phyloP scores from a whole-genome alignment of 1,139 yeast genomes.

The Nakaseomyces nivariensis region DNA sequence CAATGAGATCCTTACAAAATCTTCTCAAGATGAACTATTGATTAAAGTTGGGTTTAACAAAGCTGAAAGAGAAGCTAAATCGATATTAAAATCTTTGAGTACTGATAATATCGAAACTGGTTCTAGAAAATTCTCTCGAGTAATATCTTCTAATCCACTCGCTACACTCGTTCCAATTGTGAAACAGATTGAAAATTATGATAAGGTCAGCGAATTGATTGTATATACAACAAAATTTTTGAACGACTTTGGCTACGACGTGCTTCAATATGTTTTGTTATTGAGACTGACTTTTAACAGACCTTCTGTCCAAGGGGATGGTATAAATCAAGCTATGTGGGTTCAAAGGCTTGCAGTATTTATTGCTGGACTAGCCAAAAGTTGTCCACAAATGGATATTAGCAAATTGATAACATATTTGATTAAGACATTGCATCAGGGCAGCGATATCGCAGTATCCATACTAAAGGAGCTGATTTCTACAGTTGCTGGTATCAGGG shows the following conservation, averaged over 20 bases:
- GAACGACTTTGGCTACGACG: slow-evolving; percentile 79
- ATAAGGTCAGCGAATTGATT: slow-evolving; percentile 67
- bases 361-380: slow-evolving; percentile 52
- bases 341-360: slow-evolving; percentile 62
- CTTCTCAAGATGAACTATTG: slow-evolving; percentile 43
- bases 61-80: slow-evolving; percentile 78
- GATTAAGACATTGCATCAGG: slow-evolving; percentile 53
- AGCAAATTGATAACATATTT: slow-evolving; percentile 50
- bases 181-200: slow-evolving; percentile 83
- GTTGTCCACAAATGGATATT: slow-evolving; percentile 45
- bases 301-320: slow-evolving; percentile 63
- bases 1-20: slow-evolving; percentile 64
- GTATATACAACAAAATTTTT: slow-evolving; percentile 76
- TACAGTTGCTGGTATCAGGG: slow-evolving; percentile 77
- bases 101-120: slow-evolving; percentile 70
- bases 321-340: slow-evolving; percentile 79
- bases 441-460: slow-evolving; percentile 55
- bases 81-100: slow-evolving; percentile 74
- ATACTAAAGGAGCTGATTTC: slow-evolving; percentile 60
- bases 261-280: slow-evolving; percentile 62
- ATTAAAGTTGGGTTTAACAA: slow-evolving; percentile 55
- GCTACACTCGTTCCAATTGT: slow-evolving; percentile 59
- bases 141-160: slow-evolving; percentile 74
- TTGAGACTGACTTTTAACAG: slow-evolving; percentile 65
- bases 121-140: slow-evolving; percentile 67